A percentile compares a stretch with the other conserved stretches of the same genome.
Conservation (phyloP, 345 rosid genomes). For the Lagerstroemia speciosa region DNA sequence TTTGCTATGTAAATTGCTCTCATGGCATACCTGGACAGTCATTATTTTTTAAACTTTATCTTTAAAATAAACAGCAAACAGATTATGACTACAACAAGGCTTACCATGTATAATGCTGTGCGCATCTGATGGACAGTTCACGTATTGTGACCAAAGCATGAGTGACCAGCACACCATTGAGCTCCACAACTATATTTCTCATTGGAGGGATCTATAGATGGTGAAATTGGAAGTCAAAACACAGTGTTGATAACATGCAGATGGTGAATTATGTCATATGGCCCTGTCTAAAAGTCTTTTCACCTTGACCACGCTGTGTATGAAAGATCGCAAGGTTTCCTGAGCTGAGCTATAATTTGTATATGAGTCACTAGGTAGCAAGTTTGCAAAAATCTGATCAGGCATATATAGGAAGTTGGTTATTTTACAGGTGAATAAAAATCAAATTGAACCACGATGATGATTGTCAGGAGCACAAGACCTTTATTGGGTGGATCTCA, state of each 20-base stretch:
- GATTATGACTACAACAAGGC: slow-evolving; percentile 11
- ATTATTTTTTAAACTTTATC: slow-evolving; percentile 10
- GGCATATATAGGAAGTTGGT: slow-evolving; percentile 11
- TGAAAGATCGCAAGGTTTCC: slow-evolving; percentile 77
- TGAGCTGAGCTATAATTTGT: slow-evolving; percentile 84
- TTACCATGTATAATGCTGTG: slow-evolving; percentile 93
- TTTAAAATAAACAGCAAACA: neutral
- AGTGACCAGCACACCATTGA: slow-evolving; percentile 82
- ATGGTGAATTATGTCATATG: neutral
- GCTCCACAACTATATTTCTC: slow-evolving; percentile 80
- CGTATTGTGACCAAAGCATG: slow-evolving; percentile 85
- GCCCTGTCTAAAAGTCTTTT: neutral
- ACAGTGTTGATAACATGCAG: slow-evolving; percentile 3
- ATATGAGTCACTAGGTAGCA: slow-evolving; percentile 77
- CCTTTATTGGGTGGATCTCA: slow-evolving; percentile 96
- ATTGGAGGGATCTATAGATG: slow-evolving; percentile 67
- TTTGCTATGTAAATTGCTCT: slow-evolving; percentile 88
- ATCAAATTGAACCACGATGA: neutral
- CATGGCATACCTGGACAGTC: slow-evolving; percentile 69
- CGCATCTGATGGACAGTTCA: slow-evolving; percentile 61
- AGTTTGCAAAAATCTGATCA: slow-evolving; percentile 61
- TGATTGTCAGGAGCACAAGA: slow-evolving; percentile 18
- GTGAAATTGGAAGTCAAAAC: slow-evolving; percentile 10
- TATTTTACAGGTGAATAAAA: slow-evolving; percentile 11
- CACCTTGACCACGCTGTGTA: slow-evolving; percentile 95